A percentile compares a stretch with the other conserved stretches of the same genome.
These are phyloP conservation scores for Ettlia oleoabundans DNA, from an alignment of 139 green algal genomes.

Conservation along the genomic window DNA sequence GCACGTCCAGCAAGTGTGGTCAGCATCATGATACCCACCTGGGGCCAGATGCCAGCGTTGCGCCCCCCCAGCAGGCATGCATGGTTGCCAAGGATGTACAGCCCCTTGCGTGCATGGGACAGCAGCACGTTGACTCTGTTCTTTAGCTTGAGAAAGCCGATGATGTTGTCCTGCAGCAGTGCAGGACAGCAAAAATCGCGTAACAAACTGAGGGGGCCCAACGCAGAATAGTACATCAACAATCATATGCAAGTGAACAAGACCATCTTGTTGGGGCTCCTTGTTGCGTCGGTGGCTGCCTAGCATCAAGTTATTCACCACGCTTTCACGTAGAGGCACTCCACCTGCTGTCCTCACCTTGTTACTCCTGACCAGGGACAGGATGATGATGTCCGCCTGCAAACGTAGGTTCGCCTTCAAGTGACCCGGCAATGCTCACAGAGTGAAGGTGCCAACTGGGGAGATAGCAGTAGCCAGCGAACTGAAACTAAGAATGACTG, in stretches of 20 bases:
- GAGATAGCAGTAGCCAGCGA: background rate
- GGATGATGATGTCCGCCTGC: slow-evolving; percentile 94
- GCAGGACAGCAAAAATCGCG: slow-evolving; percentile 44
- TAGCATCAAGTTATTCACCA: no score
- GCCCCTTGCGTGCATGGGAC: slow-evolving; percentile 84
- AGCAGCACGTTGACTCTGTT: slow-evolving; percentile 88
- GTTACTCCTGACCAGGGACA: slow-evolving; percentile 87
- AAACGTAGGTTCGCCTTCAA: slow-evolving; percentile 88
- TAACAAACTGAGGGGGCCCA: background rate
- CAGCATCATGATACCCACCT: background rate
- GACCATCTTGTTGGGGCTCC: no score
- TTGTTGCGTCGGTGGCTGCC: background rate
- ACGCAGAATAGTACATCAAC: background rate
- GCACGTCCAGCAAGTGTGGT: background rate
- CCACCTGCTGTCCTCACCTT: background rate
- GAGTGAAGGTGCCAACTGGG: background rate
- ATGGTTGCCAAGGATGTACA: slow-evolving; percentile 89
- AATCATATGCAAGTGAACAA: background rate
- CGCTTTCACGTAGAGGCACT: no score
- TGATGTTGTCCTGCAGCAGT: slow-evolving; percentile 87
- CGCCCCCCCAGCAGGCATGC: slow-evolving; percentile 50
- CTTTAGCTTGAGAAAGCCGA: slow-evolving; percentile 79
- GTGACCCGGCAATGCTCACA: background rate
- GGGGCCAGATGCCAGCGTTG: slow-evolving; percentile 57
- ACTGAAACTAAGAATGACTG: no score